Percentiles rank a stretch among this genome's conserved stretches.
These are phyloP conservation scores for Scedosporium dehoogii DNA, from an alignment of 2,329 filamentous ascomycete species.

Conservation along the genomic window DNA sequence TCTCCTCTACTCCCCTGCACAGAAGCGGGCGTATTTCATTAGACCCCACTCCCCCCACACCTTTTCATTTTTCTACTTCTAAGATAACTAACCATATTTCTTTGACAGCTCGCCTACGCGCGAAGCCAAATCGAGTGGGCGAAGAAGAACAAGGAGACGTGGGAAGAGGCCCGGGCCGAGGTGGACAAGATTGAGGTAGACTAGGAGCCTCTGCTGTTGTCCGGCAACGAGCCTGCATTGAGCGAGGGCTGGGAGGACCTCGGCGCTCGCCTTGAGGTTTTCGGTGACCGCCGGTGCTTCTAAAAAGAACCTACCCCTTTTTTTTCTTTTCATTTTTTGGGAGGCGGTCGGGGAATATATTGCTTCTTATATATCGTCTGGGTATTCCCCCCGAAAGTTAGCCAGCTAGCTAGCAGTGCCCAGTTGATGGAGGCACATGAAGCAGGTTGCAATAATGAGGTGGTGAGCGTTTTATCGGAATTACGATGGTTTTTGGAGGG, in stretches of 20 bases:
- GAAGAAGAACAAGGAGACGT: slow-evolving; percentile 77
- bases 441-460: too few species aligned
- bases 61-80: background rate
- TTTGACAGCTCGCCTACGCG: slow-evolving; percentile 70
- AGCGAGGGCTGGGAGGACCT: background rate
- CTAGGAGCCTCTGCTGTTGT: slow-evolving; percentile 15
- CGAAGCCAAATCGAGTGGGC: slow-evolving; percentile 93
- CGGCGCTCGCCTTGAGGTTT: background rate
- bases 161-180: slow-evolving; percentile 82
- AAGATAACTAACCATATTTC: background rate
- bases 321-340: too few species aligned
- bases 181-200: slow-evolving; percentile 75
- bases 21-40: too few species aligned
- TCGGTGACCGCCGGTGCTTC: too few species aligned
- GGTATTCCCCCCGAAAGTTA: too few species aligned
- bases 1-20: background rate
- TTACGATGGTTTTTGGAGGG: too few species aligned
- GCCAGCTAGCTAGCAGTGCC: too few species aligned
- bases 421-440: too few species aligned
- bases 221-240: background rate
- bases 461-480: too few species aligned
- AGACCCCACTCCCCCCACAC: background rate
- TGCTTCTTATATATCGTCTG: too few species aligned
- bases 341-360: too few species aligned
- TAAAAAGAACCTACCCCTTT: too few species aligned